Evolutionary conservation across 2,329 filamentous ascomycete genomes (phyloP).

Genomic region (Westerdykella ornata): DNA sequence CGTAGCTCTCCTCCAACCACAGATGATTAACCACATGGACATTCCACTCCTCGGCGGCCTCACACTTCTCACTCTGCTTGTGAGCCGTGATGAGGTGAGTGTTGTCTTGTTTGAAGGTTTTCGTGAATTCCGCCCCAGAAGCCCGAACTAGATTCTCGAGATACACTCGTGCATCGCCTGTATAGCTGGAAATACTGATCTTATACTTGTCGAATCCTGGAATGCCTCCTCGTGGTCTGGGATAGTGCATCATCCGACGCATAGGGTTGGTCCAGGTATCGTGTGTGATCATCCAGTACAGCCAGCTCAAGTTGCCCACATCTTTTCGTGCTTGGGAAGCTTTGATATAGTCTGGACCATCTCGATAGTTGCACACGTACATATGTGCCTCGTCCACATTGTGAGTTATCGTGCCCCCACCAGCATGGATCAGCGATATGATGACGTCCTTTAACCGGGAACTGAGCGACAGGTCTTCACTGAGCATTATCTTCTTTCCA

Average conservation of each 20-base stretch:
- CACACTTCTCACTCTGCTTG: conserved; percentile 83
- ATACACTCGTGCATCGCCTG: conserved; percentile 86
- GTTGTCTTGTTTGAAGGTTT: conserved; percentile 91
- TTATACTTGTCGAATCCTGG: conserved; percentile 68
- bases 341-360: conserved; percentile 67
- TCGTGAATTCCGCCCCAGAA: conserved; percentile 81
- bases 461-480: conserved; percentile 65
- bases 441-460: conserved; percentile 61
- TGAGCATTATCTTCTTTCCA: conserved; percentile 70
- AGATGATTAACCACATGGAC: conserved; percentile 87
- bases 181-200: conserved; percentile 94
- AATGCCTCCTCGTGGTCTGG: conserved; percentile 68
- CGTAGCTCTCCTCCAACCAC: conserved; percentile 96
- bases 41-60: conserved; percentile 86
- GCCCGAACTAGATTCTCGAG: conserved; percentile 85
- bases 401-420: conserved; percentile 63
- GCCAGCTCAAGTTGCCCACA: conserved; percentile 88
- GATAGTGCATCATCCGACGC: conserved; percentile 81
- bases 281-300: conserved; percentile 84
- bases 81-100: conserved; percentile 93
- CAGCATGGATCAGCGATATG: conserved; percentile 60
- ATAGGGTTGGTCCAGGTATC: conserved; percentile 85
- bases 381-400: conserved; percentile 67
- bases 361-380: conserved; percentile 80
- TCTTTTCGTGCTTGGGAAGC: conserved; percentile 73